Percentiles rank a stretch among this genome's conserved stretches.
These are phyloP conservation scores for Bimuria novae-zelandiae DNA, from an alignment of 2,329 filamentous ascomycete genomes.

Conservation along the genomic window DNA sequence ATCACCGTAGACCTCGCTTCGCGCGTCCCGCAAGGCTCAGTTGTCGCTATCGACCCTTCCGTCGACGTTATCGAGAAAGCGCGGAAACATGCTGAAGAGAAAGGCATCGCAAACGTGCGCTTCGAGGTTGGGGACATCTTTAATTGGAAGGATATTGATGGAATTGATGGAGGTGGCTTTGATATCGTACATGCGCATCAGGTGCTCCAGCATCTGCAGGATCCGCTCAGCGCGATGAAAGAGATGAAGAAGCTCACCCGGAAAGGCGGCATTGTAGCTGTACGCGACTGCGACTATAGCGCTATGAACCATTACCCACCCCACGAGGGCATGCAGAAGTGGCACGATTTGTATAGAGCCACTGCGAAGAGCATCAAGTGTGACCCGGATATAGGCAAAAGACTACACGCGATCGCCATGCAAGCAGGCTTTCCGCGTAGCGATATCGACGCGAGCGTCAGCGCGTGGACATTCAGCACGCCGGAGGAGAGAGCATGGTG, in stretches of 20 bases:
- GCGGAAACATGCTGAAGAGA: conserved; percentile 39
- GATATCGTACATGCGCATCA: conserved; percentile 66
- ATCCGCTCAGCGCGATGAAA: conserved; percentile 55
- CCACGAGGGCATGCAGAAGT: conserved; percentile 38
- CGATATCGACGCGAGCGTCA: conserved; percentile 46
- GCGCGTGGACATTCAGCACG: conserved; percentile 50
- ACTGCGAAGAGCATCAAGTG: conserved; percentile 38
- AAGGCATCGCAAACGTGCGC: conserved; percentile 46
- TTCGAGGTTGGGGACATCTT: conserved; percentile 51
- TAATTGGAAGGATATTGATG: conserved; percentile 50
- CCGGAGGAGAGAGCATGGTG: conserved; percentile 46
- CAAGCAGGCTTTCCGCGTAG: conserved; percentile 46
- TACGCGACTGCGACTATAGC: conserved; percentile 43
- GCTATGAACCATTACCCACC: conserved; percentile 48
- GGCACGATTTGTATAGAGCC: conserved; percentile 41
- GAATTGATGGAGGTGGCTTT: conserved; percentile 49
- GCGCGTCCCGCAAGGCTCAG: conserved; percentile 50
- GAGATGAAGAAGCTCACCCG: conserved; percentile 62
- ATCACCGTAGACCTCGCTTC: conserved; percentile 52
- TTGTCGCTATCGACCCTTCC: conserved; percentile 54
- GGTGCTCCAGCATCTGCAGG: conserved; percentile 60
- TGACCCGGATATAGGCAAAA: conserved; percentile 43
- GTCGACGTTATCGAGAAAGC: conserved; percentile 50
- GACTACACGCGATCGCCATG: conserved; percentile 44
- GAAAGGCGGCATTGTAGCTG: conserved; percentile 58